Conservation (phyloP, 2,329 filamentous ascomycete genomes). For the Beauveria medogensis region DNA sequence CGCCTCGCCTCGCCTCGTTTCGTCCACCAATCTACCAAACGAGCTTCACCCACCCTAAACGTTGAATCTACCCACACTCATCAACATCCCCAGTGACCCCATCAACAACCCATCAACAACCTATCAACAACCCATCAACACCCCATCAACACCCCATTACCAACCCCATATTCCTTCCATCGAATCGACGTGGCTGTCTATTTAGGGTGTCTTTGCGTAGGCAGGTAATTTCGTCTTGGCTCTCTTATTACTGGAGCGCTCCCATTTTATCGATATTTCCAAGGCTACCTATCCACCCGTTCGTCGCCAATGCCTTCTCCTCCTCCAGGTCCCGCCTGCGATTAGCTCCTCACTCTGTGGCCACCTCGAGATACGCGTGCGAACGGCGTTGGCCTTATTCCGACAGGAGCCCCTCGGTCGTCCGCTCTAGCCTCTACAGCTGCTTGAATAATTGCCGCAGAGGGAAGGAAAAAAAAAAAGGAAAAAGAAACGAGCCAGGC, state of each 20-base stretch:
- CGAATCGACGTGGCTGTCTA: not conserved
- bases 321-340: not conserved
- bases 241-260: no score
- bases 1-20: not conserved
- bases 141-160: not conserved
- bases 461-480: not conserved
- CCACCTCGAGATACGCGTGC: not conserved
- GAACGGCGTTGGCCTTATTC: not conserved
- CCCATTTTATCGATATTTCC: not conserved
- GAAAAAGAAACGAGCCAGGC: not conserved
- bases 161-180: not conserved
- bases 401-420: not conserved
- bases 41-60: not conserved
- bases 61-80: not conserved
- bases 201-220: not conserved
- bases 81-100: no score
- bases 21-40: not conserved
- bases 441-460: not conserved
- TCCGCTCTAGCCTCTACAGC: not conserved
- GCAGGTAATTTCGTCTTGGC: not conserved
- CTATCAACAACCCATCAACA: no score
- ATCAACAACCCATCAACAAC: no score
- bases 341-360: not conserved
- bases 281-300: not conserved
- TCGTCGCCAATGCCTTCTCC: not conserved